Percentiles rank a stretch among this genome's conserved stretches.
Evolutionary conservation across 345 rosid species (phyloP).

Genomic region (Salix viminalis): DNA sequence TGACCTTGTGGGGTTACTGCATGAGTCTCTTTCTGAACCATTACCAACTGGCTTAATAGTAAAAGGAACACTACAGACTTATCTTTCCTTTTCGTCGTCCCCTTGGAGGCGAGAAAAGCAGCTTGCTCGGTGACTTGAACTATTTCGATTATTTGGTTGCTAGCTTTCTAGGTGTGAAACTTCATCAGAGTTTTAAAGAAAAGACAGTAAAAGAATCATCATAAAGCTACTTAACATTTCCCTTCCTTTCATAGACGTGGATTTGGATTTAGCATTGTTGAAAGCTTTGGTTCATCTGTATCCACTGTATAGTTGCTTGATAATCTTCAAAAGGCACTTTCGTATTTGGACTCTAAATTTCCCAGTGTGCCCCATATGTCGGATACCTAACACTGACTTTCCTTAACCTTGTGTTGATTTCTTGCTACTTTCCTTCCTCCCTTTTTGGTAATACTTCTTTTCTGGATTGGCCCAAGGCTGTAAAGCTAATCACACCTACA

Average conservation of each 20-base stretch:
- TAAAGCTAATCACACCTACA: not conserved
- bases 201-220: slow-evolving; percentile 7
- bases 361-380: slow-evolving; percentile 11
- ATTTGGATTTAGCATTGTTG: slow-evolving; percentile 2
- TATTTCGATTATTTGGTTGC: slow-evolving; percentile 20
- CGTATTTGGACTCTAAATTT: slow-evolving; percentile 16
- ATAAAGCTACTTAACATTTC: slow-evolving; percentile 21
- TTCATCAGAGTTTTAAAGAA: slow-evolving; percentile 24
- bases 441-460: not conserved
- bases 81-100: slow-evolving; percentile 23
- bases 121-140: slow-evolving; percentile 19
- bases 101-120: slow-evolving; percentile 15
- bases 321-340: slow-evolving; percentile 8
- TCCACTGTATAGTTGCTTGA: slow-evolving; percentile 13
- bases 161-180: slow-evolving; percentile 21
- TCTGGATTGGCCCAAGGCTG: not conserved
- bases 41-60: slow-evolving; percentile 21
- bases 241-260: slow-evolving; percentile 16
- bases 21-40: slow-evolving; percentile 31
- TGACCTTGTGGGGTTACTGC: slow-evolving; percentile 33
- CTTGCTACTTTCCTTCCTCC: not conserved
- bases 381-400: slow-evolving; percentile 27
- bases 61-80: slow-evolving; percentile 8
- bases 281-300: slow-evolving; percentile 17
- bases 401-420: not conserved